A percentile compares a stretch with the other conserved stretches of the same genome.
Conservation (phyloP, 2,329 filamentous ascomycete species). For the Zymoseptoria tritici region DNA sequence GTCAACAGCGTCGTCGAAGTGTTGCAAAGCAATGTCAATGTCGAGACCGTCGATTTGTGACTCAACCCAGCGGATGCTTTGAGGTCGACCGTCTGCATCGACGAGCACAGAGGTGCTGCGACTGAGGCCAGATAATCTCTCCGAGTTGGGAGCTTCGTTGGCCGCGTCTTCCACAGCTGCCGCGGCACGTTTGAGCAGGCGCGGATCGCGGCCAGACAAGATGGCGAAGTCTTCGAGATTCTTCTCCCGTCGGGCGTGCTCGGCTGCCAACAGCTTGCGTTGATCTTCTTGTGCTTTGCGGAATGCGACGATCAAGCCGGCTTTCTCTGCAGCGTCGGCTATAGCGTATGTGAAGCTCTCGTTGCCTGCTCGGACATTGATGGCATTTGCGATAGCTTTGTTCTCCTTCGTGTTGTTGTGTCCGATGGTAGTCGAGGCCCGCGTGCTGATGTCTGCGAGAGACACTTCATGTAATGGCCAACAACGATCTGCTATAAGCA, state of each 20-base stretch:
- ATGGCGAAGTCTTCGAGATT: slow-evolving; percentile 26
- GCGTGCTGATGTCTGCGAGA: slow-evolving; percentile 71
- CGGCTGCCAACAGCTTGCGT: slow-evolving; percentile 73
- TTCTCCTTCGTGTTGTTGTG: slow-evolving; percentile 41
- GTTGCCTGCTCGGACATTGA: slow-evolving; percentile 81
- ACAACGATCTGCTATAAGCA: slow-evolving; percentile 87
- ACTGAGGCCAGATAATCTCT: slow-evolving; percentile 16
- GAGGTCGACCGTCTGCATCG: slow-evolving; percentile 92
- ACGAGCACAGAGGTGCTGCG: slow-evolving; percentile 58
- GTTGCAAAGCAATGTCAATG: slow-evolving; percentile 87
- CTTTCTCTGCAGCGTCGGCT: slow-evolving; percentile 65
- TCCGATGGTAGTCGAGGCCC: slow-evolving; percentile 15
- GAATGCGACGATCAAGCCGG: slow-evolving; percentile 75
- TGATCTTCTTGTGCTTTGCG: slow-evolving; percentile 89
- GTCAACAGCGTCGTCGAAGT: slow-evolving; percentile 75
- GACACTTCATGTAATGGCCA: slow-evolving; percentile 92
- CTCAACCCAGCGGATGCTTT: slow-evolving; percentile 93
- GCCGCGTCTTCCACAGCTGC: slow-evolving; percentile 35
- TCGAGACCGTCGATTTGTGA: slow-evolving; percentile 92
- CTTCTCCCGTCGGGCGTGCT: slow-evolving; percentile 80
- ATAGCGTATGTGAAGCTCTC: slow-evolving; percentile 94
- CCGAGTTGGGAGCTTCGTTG: slow-evolving; percentile 10
- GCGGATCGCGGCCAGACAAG: slow-evolving; percentile 26
- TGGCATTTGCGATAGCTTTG: slow-evolving; percentile 61
- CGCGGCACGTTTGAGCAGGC: slow-evolving; percentile 53